Base-by-base conservation (phyloP, 495 filamentous ascomycete genomes). In the Penicillium silybi region DNA sequence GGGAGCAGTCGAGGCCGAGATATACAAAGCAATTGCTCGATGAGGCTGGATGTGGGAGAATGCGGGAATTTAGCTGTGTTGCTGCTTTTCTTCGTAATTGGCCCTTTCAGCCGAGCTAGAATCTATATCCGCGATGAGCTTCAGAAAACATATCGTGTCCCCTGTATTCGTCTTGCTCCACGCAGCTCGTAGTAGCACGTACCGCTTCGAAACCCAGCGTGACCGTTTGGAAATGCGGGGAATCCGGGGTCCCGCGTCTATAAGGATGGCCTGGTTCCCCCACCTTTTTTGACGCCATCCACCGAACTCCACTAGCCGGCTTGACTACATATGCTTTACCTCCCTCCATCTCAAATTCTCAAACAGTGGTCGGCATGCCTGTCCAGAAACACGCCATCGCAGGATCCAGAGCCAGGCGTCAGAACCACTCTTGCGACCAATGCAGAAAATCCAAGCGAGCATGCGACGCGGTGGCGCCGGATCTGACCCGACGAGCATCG, bases 391-490 rank as follows among this genome's bases (percentile, higher is more conserved):
- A n/a, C 15, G 6, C 15, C 3, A 32, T 23, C 6, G 25, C 15
- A 27, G 26, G 43, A 34, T 32, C 43, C 8, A 45, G 43, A 45
- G 0, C 43, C n/a, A 77, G 42, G 57, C 50, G 50, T 16, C 50
- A 52, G 32, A 46, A 52, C 19, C 41, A 44, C 41, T 52, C 50
- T 25, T 52, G 50, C 42, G 50, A 52, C 37, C 50, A 52, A 15
- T 52, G 50, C 50, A 52, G 50, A 23, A 52, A 52, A 45, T 35
- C 50, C 32, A 52, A 52, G 32, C 23, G 40, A 46, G 50, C 50
- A 41, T 52, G 50, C 50, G 42, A 46, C 45, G 20, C 38, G 45
- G 34, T 18, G 15, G 27, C 17, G 17, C 29, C 42, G 13, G 50
- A 35, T 22, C 40, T 29, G 23, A 43, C 50, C 17, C 41, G 50